These are phyloP conservation scores for Backusella parvicylindrica DNA, from an alignment of 192 early-diverging fungal species.

Conservation along the genomic window DNA sequence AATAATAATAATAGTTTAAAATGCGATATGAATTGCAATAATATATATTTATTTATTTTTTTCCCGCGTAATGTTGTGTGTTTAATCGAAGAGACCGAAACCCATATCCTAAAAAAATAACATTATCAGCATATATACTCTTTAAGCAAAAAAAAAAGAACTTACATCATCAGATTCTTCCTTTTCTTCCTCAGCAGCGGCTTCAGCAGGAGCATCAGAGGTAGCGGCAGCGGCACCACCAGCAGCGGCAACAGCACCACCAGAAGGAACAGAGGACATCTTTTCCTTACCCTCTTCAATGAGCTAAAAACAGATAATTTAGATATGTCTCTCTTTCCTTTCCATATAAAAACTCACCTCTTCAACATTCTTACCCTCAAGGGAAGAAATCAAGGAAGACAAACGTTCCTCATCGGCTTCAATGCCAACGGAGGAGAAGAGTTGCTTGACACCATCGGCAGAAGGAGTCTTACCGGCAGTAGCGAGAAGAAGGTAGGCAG, in stretches of 20 bases:
- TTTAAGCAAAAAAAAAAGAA: not conserved
- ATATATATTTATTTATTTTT: not conserved
- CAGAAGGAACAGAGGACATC: slow-evolving; percentile 90
- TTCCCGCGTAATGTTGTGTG: not conserved
- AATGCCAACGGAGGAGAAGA: slow-evolving; percentile 88
- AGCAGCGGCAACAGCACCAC: slow-evolving; percentile 71
- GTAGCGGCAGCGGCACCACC: slow-evolving; percentile 46
- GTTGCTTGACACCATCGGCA: slow-evolving; percentile 72
- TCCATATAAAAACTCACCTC: slow-evolving; percentile 49
- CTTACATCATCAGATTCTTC: slow-evolving; percentile 75
- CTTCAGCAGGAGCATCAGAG: slow-evolving; percentile 43
- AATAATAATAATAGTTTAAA: too few relatives aligned
- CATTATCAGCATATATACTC: not conserved
- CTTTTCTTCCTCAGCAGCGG: slow-evolving; percentile 80
- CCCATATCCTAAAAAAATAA: slow-evolving; percentile 68
- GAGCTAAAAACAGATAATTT: slow-evolving; percentile 45
- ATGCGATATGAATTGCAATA: too few relatives aligned
- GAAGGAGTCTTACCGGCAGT: slow-evolving; percentile 85
- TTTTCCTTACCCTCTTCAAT: slow-evolving; percentile 87
- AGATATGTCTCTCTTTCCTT: not conserved
- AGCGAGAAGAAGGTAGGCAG: slow-evolving; percentile 95
- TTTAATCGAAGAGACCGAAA: slow-evolving; percentile 97
- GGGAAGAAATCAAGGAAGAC: slow-evolving; percentile 69
- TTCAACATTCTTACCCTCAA: slow-evolving; percentile 86
- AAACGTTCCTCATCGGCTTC: slow-evolving; percentile 85